Percentiles rank a stretch among this genome's conserved stretches.
phyloP scores from a whole-genome alignment of 331 rosid species.

The Telfairia occidentalis region DNA sequence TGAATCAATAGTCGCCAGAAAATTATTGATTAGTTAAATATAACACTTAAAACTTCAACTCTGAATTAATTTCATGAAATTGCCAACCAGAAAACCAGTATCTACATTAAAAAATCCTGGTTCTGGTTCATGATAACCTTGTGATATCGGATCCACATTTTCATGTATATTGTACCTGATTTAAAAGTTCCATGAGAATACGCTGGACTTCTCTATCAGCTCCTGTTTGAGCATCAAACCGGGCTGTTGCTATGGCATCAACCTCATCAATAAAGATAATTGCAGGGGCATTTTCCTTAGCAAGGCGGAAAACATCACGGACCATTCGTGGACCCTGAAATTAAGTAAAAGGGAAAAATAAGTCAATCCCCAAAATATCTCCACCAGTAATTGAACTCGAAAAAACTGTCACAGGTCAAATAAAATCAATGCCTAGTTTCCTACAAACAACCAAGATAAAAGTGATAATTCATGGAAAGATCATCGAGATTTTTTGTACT shows the following conservation, averaged over 20 bases:
- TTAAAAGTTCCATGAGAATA: conserved; percentile 94
- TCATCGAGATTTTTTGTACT: neutral
- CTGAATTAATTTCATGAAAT: neutral
- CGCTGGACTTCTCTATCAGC: conserved; percentile 99
- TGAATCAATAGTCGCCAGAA: conserved; percentile 1
- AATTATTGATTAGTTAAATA: neutral
- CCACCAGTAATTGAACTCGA: neutral
- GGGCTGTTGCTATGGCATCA: conserved; percentile 97
- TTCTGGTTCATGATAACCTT: neutral
- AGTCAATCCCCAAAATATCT: neutral
- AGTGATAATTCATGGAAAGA: neutral
- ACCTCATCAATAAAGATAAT: conserved; percentile 98
- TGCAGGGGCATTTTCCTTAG: conserved; percentile 98
- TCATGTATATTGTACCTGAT: conserved; percentile 46
- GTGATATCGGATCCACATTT: neutral
- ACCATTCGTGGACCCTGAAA: conserved; percentile 91
- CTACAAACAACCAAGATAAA: neutral
- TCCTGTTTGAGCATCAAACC: conserved; percentile 99
- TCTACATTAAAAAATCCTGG: neutral
- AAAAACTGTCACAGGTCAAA: neutral
- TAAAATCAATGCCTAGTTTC: neutral
- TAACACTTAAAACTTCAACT: neutral
- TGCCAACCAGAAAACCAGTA: neutral
- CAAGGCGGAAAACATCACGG: conserved; percentile 98
- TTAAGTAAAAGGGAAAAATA: neutral